A percentile compares a stretch with the other conserved stretches of the same genome.
These are phyloP conservation scores for Trametes cubensis DNA, from an alignment of 768 basidiomycete species.

Conservation along the genomic window DNA sequence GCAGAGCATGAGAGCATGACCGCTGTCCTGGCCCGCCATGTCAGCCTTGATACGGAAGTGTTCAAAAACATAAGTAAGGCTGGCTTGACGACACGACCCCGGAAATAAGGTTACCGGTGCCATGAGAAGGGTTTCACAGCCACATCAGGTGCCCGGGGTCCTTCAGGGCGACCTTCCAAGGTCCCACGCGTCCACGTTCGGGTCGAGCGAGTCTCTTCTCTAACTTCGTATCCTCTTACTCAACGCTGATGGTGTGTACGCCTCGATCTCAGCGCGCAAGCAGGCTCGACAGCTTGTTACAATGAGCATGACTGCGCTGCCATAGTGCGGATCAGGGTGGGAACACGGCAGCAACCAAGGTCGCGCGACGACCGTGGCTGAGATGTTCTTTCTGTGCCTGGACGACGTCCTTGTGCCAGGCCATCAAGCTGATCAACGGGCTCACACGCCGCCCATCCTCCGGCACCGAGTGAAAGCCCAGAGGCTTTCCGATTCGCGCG, in stretches of 20 bases:
- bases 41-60: too few species aligned
- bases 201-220: background rate
- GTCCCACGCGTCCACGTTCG: too few species aligned
- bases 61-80: too few species aligned
- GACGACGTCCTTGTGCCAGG: background rate
- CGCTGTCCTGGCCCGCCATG: too few species aligned
- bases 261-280: background rate
- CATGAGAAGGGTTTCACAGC: background rate
- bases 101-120: background rate
- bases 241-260: background rate
- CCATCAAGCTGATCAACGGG: slow-evolving; percentile 11
- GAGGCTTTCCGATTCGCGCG: too few species aligned
- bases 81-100: slow-evolving; percentile 8
- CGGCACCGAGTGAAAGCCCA: background rate
- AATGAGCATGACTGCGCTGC: too few species aligned
- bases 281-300: background rate
- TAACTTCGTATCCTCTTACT: background rate
- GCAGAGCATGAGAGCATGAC: too few species aligned
- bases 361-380: slow-evolving; percentile 18
- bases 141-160: background rate
- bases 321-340: background rate
- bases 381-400: slow-evolving; percentile 8
- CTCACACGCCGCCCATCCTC: slow-evolving; percentile 7
- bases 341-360: background rate
- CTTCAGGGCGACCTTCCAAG: background rate